phyloP scores from a whole-genome alignment of 2,329 filamentous ascomycete genomes.

The Diaporthe sp. region DNA sequence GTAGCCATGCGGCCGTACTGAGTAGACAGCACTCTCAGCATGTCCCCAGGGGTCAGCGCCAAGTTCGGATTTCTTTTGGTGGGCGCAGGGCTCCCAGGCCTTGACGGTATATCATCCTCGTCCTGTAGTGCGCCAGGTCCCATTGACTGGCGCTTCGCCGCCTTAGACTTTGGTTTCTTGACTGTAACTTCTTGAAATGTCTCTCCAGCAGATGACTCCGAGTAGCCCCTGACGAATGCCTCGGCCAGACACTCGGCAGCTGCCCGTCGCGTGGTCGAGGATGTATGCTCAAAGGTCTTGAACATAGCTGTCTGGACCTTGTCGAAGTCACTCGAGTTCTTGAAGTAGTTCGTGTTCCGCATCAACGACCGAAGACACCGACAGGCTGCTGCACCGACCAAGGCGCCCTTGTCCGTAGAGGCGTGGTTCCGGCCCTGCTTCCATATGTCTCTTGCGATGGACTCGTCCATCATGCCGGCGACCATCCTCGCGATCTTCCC shows the following conservation, averaged over 20 bases:
- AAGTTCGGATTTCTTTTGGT: slow-evolving; percentile 79
- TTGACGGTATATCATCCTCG: slow-evolving; percentile 76
- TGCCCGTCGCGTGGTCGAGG: slow-evolving; percentile 82
- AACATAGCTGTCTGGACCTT: slow-evolving; percentile 85
- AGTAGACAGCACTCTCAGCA: slow-evolving; percentile 81
- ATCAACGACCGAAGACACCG: slow-evolving; percentile 82
- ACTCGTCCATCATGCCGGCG: slow-evolving; percentile 83
- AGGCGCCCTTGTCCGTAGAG: slow-evolving; percentile 82
- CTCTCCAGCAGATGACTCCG: slow-evolving; percentile 65
- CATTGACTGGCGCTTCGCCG: slow-evolving; percentile 69
- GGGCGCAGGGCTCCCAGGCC: slow-evolving; percentile 81
- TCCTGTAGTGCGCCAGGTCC: slow-evolving; percentile 73
- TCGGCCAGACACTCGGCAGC: slow-evolving; percentile 88
- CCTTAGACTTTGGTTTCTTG: slow-evolving; percentile 76
- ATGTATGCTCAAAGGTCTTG: slow-evolving; percentile 87
- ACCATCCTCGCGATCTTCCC: slow-evolving; percentile 84
- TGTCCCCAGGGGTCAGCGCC: slow-evolving; percentile 79
- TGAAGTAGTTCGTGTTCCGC: slow-evolving; percentile 82
- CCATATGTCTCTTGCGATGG: slow-evolving; percentile 89
- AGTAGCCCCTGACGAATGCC: slow-evolving; percentile 85
- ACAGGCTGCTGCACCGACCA: slow-evolving; percentile 84
- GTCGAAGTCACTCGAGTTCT: slow-evolving; percentile 91
- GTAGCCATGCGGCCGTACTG: slow-evolving; percentile 86
- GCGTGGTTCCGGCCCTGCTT: slow-evolving; percentile 87
- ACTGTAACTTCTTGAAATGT: slow-evolving; percentile 63